Base-by-base conservation (phyloP, 257 asterid species). In the Fraxinus pennsylvanica region DNA sequence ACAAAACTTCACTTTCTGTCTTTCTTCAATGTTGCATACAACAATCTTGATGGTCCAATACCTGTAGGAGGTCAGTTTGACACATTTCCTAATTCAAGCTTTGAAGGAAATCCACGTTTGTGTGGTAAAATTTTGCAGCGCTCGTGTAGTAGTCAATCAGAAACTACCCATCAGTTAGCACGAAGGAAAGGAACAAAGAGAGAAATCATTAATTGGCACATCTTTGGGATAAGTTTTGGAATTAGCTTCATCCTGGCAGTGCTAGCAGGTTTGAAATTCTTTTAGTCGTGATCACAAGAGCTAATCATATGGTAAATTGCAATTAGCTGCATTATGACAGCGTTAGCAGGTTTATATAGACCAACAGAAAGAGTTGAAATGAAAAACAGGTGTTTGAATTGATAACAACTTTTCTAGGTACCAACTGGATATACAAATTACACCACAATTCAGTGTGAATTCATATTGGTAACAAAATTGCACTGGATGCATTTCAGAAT, bases 41-140 rank as follows among this genome's bases (percentile, higher is more conserved):
- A 93, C 81, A 52, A 90, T 80, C 97, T 95, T 54, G 85, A 90
- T 80, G 99, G 99, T 43, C 88, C 91, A 33, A 80, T 93, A 50
- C 99, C 99, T 8, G 81, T 80, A 1, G 99, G 97, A 52, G 93
- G 96, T n/a, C 99, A 95, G 88, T 95, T 95, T 59, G 90, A 93
- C 76, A 95, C 99, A 12, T 95, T 95, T 79, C 89, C 94, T 0
- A 76, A 6, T 61, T 45, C 91, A 32, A 95, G 96, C 87, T 95
- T 90, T 35, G 84, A 76, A 68, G 98, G 98, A 52, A 95, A 95
- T 77, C 87, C 85, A 7, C 84, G 82, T 74, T 84, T 95, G 84
- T 95, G 98, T 73, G 98, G 99, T 74, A 78, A 54, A 50, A 32
- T 88, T 76, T 76, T 91, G 87, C 86, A 85, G 81, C 87, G 79